Conservation (phyloP, 225 moss, liverwort and hornwort genomes). For the Bryum argenteum region DNA sequence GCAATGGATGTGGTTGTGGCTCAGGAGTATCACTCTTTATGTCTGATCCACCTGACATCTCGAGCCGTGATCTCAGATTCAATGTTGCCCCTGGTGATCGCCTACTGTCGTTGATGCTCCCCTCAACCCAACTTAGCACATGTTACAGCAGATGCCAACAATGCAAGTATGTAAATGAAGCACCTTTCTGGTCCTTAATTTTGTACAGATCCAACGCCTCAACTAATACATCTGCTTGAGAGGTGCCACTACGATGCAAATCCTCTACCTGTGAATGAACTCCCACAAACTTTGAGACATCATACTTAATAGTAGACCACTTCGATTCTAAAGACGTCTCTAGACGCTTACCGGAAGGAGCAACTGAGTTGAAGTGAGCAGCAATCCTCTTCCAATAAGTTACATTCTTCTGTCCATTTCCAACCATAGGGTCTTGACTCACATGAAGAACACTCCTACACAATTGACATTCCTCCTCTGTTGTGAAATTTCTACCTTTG, state of each 20-base stretch:
- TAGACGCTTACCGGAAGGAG: neutral
- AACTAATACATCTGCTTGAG: neutral
- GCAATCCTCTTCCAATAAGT: neutral
- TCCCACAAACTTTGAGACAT: neutral
- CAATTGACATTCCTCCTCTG: neutral
- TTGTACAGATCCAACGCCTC: neutral
- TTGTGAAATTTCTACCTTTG: too few relatives aligned
- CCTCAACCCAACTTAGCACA: neutral
- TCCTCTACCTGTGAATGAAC: neutral
- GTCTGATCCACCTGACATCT: neutral
- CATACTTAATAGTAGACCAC: neutral
- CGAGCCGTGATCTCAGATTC: neutral
- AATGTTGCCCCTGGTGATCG: neutral
- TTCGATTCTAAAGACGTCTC: neutral
- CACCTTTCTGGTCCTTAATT: neutral
- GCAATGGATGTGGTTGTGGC: neutral
- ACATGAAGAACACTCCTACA: neutral
- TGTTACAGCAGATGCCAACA: neutral
- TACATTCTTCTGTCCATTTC: neutral
- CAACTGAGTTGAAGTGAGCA: neutral
- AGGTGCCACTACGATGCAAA: neutral
- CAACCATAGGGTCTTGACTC: conserved; percentile 2
- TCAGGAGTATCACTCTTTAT: neutral
- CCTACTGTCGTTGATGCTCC: neutral
- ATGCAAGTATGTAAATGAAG: neutral